Percentiles rank a stretch among this genome's conserved stretches.
Evolutionary conservation across 2,329 filamentous ascomycete species (phyloP).

Genomic region (Fusarium irregulare): DNA sequence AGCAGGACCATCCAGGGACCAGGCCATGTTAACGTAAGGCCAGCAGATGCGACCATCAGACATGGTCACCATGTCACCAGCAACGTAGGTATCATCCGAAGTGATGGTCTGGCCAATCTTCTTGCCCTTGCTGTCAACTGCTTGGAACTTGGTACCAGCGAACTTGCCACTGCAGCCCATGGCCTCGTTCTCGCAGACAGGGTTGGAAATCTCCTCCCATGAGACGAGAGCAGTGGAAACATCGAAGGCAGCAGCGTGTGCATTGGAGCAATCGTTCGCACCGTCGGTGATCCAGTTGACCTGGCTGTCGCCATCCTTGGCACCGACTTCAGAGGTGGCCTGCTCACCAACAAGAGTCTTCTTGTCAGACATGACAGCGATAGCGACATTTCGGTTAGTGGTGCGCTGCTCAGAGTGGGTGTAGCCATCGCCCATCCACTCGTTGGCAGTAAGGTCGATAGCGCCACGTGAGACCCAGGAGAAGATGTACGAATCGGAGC

Average conservation of each 20-base stretch:
- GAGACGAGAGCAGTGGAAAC: constrained; percentile 64
- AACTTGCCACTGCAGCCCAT: constrained; percentile 71
- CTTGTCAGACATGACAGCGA: constrained; percentile 68
- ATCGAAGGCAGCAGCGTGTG: constrained; percentile 67
- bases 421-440: constrained; percentile 68
- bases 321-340: constrained; percentile 65
- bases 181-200: constrained; percentile 65
- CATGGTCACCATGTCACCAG: constrained; percentile 72
- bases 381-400: constrained; percentile 68
- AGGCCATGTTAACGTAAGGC: constrained; percentile 68
- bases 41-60: constrained; percentile 69
- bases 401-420: constrained; percentile 64
- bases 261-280: constrained; percentile 66
- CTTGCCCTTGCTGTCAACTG: constrained; percentile 62
- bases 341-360: constrained; percentile 64
- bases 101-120: constrained; percentile 63
- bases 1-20: constrained; percentile 51
- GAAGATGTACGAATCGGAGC: constrained; percentile 66
- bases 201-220: constrained; percentile 70
- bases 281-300: constrained; percentile 68
- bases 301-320: constrained; percentile 65
- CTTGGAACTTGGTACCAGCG: constrained; percentile 69
- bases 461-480: constrained; percentile 72
- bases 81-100: constrained; percentile 66
- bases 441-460: constrained; percentile 63